Percentiles rank a stretch among this genome's conserved stretches.
These are phyloP conservation scores for Goffeauzyma gilvescens DNA, from an alignment of 768 basidiomycete species.

Conservation along the genomic window DNA sequence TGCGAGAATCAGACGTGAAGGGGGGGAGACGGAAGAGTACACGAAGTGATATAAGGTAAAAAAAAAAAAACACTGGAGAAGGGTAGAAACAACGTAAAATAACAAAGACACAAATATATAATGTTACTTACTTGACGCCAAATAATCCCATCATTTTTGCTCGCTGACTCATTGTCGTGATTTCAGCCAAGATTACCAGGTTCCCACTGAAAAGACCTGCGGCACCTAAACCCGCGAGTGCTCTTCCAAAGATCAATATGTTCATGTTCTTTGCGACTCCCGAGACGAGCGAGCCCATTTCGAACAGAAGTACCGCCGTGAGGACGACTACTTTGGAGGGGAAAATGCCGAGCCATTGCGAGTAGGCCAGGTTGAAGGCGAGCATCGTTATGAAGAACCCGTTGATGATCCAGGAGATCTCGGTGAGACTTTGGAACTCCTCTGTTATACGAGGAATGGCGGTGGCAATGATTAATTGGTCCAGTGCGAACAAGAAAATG, in stretches of 20 bases:
- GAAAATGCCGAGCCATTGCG: constrained; percentile 25
- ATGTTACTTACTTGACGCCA: constrained; percentile 26
- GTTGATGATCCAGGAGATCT: constrained; percentile 27
- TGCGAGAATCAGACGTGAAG: too few species aligned
- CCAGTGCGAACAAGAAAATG: constrained; percentile 28
- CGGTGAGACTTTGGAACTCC: constrained; percentile 22
- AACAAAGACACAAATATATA: too few species aligned
- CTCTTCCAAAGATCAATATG: constrained; percentile 35
- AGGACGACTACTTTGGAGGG: constrained; percentile 29
- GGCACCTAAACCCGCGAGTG: constrained; percentile 37
- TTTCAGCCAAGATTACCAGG: constrained; percentile 24
- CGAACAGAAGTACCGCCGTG: constrained; percentile 33
- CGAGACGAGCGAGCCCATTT: constrained; percentile 37
- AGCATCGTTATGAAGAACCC: constrained; percentile 27
- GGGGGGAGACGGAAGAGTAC: too few species aligned
- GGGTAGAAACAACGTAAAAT: too few species aligned
- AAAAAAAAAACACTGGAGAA: too few species aligned
- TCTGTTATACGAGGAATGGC: constrained; percentile 28
- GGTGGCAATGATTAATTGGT: constrained; percentile 34
- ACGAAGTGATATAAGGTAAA: too few species aligned
- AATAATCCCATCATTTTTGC: constrained; percentile 26
- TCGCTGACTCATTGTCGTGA: constrained; percentile 20
- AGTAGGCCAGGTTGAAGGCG: constrained; percentile 26
- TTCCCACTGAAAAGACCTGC: constrained; percentile 32
- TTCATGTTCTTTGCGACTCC: constrained; percentile 31